A percentile compares a stretch with the other conserved stretches of the same genome.
Conservation (phyloP, 148 eudicot genomes). For the Nepenthes mirabilis region DNA sequence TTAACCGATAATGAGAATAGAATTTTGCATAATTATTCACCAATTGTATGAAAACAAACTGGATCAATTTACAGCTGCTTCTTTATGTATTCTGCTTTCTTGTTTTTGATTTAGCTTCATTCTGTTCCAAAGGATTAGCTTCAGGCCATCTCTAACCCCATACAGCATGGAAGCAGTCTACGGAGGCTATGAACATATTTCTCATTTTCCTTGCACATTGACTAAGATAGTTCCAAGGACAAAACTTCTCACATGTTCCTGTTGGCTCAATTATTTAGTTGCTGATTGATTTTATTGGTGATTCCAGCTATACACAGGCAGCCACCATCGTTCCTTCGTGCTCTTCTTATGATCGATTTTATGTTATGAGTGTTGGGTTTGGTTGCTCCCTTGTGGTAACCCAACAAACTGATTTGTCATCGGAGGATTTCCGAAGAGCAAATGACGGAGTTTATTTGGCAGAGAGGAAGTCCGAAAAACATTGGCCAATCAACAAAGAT, state of each 20-base stretch:
- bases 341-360: too few species aligned
- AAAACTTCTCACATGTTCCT: constrained; percentile 1
- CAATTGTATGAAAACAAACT: neutral
- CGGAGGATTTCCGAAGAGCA: neutral
- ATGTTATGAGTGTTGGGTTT: too few species aligned
- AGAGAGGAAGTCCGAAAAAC: too few species aligned
- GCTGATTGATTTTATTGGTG: too few species aligned
- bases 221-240: neutral
- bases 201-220: too few species aligned
- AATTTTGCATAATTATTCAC: constrained; percentile 9
- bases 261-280: constrained; percentile 1
- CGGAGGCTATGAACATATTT: too few species aligned
- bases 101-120: neutral
- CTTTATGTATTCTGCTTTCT: neutral
- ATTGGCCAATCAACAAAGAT: too few species aligned
- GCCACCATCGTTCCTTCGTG: too few species aligned
- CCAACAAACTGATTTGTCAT: neutral
- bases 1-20: constrained; percentile 9
- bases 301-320: too few species aligned
- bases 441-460: too few species aligned
- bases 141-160: neutral
- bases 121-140: neutral
- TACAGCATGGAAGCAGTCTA: neutral
- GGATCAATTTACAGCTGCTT: neutral
- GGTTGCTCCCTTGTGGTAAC: neutral